These are phyloP conservation scores for Colletotrichum euphorbiae DNA, from an alignment of 2,329 filamentous ascomycete genomes.

Conservation along the genomic window DNA sequence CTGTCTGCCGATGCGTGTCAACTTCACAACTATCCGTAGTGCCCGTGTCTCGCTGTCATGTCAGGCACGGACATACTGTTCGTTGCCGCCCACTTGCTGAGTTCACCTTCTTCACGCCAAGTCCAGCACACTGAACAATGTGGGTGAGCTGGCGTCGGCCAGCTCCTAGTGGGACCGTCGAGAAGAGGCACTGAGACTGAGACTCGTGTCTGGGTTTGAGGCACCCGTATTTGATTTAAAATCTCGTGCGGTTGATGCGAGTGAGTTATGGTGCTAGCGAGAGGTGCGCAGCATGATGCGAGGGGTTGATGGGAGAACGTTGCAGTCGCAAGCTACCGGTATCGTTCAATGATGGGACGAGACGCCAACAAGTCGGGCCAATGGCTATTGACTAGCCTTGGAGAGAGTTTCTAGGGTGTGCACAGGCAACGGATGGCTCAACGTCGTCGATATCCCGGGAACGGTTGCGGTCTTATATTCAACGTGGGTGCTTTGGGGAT, in stretches of 20 bases:
- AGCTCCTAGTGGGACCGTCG: slow-evolving; percentile 10
- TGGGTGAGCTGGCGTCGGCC: slow-evolving; percentile 18
- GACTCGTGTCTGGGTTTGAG: slow-evolving; percentile 36
- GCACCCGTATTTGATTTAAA: slow-evolving; percentile 11
- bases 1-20: slow-evolving; percentile 35
- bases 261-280: not conserved
- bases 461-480: slow-evolving; percentile 40
- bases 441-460: slow-evolving; percentile 33
- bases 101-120: slow-evolving; percentile 23
- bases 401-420: slow-evolving; percentile 10
- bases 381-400: slow-evolving; percentile 13
- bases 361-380: not conserved
- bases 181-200: slow-evolving; percentile 30
- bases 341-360: not conserved
- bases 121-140: not conserved
- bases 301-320: slow-evolving; percentile 9
- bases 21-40: slow-evolving; percentile 31
- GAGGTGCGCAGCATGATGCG: slow-evolving; percentile 7
- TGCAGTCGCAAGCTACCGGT: not conserved
- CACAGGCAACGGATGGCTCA: slow-evolving; percentile 21
- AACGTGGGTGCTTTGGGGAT: slow-evolving; percentile 29
- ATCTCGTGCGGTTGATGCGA: not conserved
- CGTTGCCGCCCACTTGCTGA: slow-evolving; percentile 15
- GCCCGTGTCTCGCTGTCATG: slow-evolving; percentile 40
- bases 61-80: slow-evolving; percentile 40